Conservation (phyloP, 2,329 filamentous ascomycete genomes). For the Talaromyces sp. region DNA sequence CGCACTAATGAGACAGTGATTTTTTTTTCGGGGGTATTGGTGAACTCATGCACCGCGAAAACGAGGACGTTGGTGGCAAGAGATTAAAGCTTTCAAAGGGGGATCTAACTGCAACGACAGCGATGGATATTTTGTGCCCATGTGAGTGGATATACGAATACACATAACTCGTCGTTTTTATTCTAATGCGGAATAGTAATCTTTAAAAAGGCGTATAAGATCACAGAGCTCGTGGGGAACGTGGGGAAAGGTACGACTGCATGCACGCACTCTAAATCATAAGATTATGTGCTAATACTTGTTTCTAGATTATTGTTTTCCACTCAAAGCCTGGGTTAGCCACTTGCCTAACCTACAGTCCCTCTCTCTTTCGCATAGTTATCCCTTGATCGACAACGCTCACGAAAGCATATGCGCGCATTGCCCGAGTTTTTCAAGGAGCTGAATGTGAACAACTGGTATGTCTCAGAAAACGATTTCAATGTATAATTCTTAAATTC, state of each 20-base stretch:
- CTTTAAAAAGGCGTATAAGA: slow-evolving; percentile 45
- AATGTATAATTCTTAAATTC: background rate
- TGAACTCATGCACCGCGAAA: slow-evolving; percentile 16
- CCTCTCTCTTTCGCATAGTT: slow-evolving; percentile 59
- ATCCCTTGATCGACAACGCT: slow-evolving; percentile 52
- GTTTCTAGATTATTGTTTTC: slow-evolving; percentile 43
- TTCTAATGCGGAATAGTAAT: slow-evolving; percentile 30
- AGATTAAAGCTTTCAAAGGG: slow-evolving; percentile 18
- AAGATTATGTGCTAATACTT: background rate
- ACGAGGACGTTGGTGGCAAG: slow-evolving; percentile 18
- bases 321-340: slow-evolving; percentile 57
- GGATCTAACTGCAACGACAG: slow-evolving; percentile 25
- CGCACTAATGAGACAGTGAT: slow-evolving; percentile 26
- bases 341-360: slow-evolving; percentile 54
- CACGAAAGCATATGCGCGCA: slow-evolving; percentile 51
- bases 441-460: slow-evolving; percentile 55
- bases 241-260: slow-evolving; percentile 42
- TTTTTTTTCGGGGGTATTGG: slow-evolving; percentile 49
- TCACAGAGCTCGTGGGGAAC: slow-evolving; percentile 51
- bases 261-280: background rate
- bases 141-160: slow-evolving; percentile 24
- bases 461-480: slow-evolving; percentile 15
- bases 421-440: slow-evolving; percentile 60
- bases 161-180: background rate
- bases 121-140: slow-evolving; percentile 46